Conservation (phyloP, 2,329 filamentous ascomycete genomes). For the Calonectria montana region DNA sequence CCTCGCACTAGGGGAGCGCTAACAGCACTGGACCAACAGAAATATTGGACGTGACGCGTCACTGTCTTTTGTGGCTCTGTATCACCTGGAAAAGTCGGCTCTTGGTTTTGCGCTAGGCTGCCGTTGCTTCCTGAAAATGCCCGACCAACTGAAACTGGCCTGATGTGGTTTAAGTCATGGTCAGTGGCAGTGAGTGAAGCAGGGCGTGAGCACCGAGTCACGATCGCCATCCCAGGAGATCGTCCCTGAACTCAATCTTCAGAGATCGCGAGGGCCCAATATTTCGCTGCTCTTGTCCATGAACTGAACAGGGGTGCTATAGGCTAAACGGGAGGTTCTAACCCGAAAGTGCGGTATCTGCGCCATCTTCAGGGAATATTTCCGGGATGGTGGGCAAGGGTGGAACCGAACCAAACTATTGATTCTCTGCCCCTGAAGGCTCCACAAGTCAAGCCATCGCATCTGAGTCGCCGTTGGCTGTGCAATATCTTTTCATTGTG, state of each 20-base stretch:
- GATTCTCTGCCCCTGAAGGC: background rate
- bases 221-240: slow-evolving; percentile 4
- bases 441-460: background rate
- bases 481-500: background rate
- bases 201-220: background rate
- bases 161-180: background rate
- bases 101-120: background rate
- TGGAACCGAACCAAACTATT: background rate
- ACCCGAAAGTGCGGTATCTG: background rate
- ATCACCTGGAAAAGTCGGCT: background rate
- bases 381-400: background rate
- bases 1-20: background rate
- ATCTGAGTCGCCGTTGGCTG: background rate
- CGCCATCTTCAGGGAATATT: background rate
- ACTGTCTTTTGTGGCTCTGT: background rate
- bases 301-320: background rate
- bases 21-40: background rate
- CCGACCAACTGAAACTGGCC: background rate
- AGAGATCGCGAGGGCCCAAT: background rate
- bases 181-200: background rate
- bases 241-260: slow-evolving; percentile 9
- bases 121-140: background rate
- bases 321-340: background rate
- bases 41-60: background rate
- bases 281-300: background rate